phyloP scores from a whole-genome alignment of 148 eudicot species.

The Camellia sinensis region DNA sequence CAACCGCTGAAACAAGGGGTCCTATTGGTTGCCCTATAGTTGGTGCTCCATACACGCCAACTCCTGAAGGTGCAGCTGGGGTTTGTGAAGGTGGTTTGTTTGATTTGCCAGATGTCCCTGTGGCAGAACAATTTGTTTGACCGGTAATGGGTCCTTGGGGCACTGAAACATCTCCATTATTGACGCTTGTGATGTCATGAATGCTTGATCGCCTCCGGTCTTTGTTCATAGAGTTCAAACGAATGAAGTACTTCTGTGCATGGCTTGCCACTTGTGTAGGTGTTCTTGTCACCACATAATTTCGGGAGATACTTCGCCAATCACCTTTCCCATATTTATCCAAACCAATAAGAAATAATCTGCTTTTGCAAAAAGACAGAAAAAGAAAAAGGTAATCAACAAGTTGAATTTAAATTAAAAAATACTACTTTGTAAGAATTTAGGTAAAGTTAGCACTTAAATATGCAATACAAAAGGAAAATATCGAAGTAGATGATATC shows the following conservation, averaged over 20 bases:
- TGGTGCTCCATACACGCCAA: constrained; percentile 48
- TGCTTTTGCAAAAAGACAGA: constrained; percentile 1
- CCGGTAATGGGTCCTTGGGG: constrained; percentile 57
- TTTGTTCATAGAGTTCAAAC: constrained; percentile 61
- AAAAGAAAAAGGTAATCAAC: not conserved
- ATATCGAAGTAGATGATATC: not conserved
- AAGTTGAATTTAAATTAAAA: not conserved
- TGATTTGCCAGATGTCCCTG: constrained; percentile 37
- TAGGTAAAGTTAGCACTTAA: not conserved
- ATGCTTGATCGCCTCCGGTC: constrained; percentile 62
- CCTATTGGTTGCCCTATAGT: constrained; percentile 68
- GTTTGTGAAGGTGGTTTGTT: constrained; percentile 43
- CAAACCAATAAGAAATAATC: constrained; percentile 57
- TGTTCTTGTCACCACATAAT: constrained; percentile 65
- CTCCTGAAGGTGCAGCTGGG: constrained; percentile 26
- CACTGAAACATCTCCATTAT: constrained; percentile 32
- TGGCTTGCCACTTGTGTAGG: constrained; percentile 68
- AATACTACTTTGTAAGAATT: not conserved
- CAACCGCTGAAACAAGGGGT: constrained; percentile 28
- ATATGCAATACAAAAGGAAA: not conserved
- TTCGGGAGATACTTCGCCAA: constrained; percentile 70
- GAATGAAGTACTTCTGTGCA: constrained; percentile 55
- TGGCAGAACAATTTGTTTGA: constrained; percentile 39
- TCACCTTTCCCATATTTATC: constrained; percentile 65
- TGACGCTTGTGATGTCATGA: constrained; percentile 57